Percentiles rank a stretch among this genome's conserved stretches.
phyloP scores from a whole-genome alignment of 345 rosid species.

The Erysimum cheiranthoides region DNA sequence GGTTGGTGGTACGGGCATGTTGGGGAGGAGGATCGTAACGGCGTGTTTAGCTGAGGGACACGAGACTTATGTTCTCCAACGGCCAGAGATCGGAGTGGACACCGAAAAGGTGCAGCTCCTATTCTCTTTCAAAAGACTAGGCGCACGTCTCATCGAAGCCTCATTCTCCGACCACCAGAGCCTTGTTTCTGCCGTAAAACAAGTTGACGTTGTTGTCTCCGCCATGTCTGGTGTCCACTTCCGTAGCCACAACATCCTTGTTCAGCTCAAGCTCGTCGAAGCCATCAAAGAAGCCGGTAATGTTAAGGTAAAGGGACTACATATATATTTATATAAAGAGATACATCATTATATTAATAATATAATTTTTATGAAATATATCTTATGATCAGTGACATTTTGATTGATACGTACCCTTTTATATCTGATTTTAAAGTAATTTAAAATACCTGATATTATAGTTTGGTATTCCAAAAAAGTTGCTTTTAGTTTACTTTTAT shows the following conservation, averaged over 20 bases:
- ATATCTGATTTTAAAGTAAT: not conserved
- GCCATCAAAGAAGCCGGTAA: slow-evolving; percentile 85
- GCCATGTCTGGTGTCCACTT: slow-evolving; percentile 84
- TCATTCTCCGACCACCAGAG: slow-evolving; percentile 59
- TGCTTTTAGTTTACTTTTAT: not conserved
- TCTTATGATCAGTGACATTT: not conserved
- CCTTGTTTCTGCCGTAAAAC: slow-evolving; percentile 54
- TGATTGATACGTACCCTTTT: not conserved
- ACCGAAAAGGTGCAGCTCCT: slow-evolving; percentile 72
- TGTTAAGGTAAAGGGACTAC: slow-evolving; percentile 54
- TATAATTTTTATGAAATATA: not conserved
- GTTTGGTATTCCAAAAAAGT: not conserved
- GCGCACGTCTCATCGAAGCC: slow-evolving; percentile 61
- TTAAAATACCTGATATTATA: not conserved
- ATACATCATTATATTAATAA: not conserved
- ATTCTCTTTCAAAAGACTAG: slow-evolving; percentile 56
- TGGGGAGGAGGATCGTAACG: slow-evolving; percentile 73
- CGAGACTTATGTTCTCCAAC: slow-evolving; percentile 57
- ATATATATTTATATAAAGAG: not conserved
- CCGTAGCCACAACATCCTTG: slow-evolving; percentile 64
- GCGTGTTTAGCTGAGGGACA: slow-evolving; percentile 72
- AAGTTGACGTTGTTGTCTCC: slow-evolving; percentile 72
- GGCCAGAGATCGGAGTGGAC: slow-evolving; percentile 63
- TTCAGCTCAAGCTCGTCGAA: slow-evolving; percentile 77
- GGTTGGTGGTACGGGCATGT: slow-evolving; percentile 72